Percentiles rank a stretch among this genome's conserved stretches.
Conservation (phyloP, 805 yeast species). For the Wickerhamiella kazuoi region DNA sequence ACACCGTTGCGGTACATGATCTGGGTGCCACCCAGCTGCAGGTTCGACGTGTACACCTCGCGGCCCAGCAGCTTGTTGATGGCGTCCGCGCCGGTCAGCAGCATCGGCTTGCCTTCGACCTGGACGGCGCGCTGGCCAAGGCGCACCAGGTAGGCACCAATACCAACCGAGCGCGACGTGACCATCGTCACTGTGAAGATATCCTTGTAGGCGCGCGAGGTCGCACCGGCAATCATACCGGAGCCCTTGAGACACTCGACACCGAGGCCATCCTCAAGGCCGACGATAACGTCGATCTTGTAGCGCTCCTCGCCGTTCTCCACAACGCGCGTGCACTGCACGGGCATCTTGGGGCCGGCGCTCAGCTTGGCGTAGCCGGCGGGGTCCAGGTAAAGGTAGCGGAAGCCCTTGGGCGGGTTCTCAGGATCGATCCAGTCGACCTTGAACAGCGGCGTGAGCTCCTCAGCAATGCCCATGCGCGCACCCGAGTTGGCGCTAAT, state of each 20-base stretch:
- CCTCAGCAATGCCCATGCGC: conserved; percentile 95
- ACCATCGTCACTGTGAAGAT: conserved; percentile 95
- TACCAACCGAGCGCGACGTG: conserved; percentile 99
- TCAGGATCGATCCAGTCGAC: conserved; percentile 80
- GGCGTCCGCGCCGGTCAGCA: conserved; percentile 98
- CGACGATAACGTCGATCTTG: conserved; percentile 70
- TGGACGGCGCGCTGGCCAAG: conserved; percentile 98
- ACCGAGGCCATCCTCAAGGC: conserved; percentile 93
- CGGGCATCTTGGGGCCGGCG: conserved; percentile 26
- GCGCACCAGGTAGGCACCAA: conserved; percentile 96
- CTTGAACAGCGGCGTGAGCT: conserved; percentile 69
- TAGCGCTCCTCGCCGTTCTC: conserved; percentile 73
- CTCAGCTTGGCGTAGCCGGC: conserved; percentile 40
- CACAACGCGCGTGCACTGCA: conserved; percentile 59
- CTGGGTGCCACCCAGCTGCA: conserved; percentile 98
- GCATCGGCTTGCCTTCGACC: conserved; percentile 96
- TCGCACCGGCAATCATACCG: conserved; percentile 97
- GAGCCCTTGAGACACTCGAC: conserved; percentile 97
- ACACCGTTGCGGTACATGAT: conserved; percentile 98
- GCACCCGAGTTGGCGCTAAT: conserved; percentile 99
- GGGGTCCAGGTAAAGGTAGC: conserved; percentile 63
- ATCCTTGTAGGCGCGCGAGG: conserved; percentile 93
- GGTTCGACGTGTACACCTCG: conserved; percentile 90
- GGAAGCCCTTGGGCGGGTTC: conserved; percentile 72
- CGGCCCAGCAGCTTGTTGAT: conserved; percentile 91